phyloP scores from a whole-genome alignment of 2,329 filamentous ascomycete genomes.

The Lachnellula cervina region DNA sequence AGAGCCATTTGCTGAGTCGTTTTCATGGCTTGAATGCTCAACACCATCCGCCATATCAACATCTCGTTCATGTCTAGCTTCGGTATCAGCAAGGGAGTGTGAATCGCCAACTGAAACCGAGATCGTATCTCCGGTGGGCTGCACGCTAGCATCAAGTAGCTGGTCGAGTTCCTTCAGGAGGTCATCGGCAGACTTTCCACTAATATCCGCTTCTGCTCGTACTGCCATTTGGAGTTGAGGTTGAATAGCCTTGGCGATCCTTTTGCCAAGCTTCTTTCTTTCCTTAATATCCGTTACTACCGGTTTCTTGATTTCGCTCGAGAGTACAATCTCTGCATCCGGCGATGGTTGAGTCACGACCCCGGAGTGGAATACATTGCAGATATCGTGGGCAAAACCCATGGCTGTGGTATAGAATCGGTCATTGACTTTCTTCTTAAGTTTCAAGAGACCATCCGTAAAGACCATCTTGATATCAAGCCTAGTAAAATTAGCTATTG shows the following conservation, averaged over 20 bases:
- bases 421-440: slow-evolving; percentile 48
- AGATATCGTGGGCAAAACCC: slow-evolving; percentile 53
- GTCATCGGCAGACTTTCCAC: slow-evolving; percentile 62
- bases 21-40: slow-evolving; percentile 6
- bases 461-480: slow-evolving; percentile 60
- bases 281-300: slow-evolving; percentile 65
- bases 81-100: slow-evolving; percentile 36
- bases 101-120: slow-evolving; percentile 36
- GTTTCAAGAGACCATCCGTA: slow-evolving; percentile 42
- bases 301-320: slow-evolving; percentile 30
- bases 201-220: slow-evolving; percentile 76
- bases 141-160: slow-evolving; percentile 65
- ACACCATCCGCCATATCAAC: slow-evolving; percentile 18
- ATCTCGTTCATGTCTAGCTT: slow-evolving; percentile 36
- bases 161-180: slow-evolving; percentile 69
- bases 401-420: slow-evolving; percentile 55
- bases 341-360: slow-evolving; percentile 34
- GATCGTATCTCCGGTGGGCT: slow-evolving; percentile 39
- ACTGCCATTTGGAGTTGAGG: slow-evolving; percentile 71
- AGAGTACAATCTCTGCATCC: slow-evolving; percentile 16
- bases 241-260: slow-evolving; percentile 80
- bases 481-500: slow-evolving; percentile 42
- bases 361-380: slow-evolving; percentile 47
- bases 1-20: slow-evolving; percentile 5
- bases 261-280: slow-evolving; percentile 77